Evolutionary conservation across 1,139 yeast genomes (phyloP).

Genomic region (Geotrichum candidum): DNA sequence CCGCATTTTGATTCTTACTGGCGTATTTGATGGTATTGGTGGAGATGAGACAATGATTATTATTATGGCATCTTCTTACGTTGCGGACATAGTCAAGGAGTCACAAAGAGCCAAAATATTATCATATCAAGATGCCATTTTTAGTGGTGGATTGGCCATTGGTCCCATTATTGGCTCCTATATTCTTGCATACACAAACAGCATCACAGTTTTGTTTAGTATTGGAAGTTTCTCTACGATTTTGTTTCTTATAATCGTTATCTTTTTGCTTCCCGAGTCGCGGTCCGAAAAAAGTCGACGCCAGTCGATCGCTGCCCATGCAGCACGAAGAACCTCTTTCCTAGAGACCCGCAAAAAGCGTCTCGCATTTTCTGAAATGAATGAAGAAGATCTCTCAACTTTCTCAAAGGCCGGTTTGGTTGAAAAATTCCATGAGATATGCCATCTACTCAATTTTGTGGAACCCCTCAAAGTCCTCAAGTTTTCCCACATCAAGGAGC

Average conservation of each 20-base stretch:
- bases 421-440: slow-evolving; percentile 9
- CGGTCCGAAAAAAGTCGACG: slow-evolving; percentile 43
- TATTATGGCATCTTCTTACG: slow-evolving; percentile 52
- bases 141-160: slow-evolving; percentile 53
- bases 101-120: slow-evolving; percentile 48
- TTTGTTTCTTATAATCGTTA: slow-evolving; percentile 34
- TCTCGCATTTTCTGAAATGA: slow-evolving; percentile 1
- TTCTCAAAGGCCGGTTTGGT: slow-evolving; percentile 11
- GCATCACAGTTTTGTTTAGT: slow-evolving; percentile 27
- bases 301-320: slow-evolving; percentile 34
- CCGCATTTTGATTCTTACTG: slow-evolving; percentile 37
- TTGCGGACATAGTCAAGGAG: slow-evolving; percentile 58
- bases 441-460: slow-evolving; percentile 24
- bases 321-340: neutral
- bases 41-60: slow-evolving; percentile 52
- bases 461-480: slow-evolving; percentile 45
- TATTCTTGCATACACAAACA: slow-evolving; percentile 27
- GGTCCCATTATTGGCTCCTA: slow-evolving; percentile 60
- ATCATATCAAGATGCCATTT: slow-evolving; percentile 51
- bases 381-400: neutral
- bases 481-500: slow-evolving; percentile 36
- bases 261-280: slow-evolving; percentile 53
- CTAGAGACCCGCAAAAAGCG: slow-evolving; percentile 3
- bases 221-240: slow-evolving; percentile 22
- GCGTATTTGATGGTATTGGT: slow-evolving; percentile 42